Conservation (phyloP, 495 filamentous ascomycete genomes). For the Xylaria curta region DNA sequence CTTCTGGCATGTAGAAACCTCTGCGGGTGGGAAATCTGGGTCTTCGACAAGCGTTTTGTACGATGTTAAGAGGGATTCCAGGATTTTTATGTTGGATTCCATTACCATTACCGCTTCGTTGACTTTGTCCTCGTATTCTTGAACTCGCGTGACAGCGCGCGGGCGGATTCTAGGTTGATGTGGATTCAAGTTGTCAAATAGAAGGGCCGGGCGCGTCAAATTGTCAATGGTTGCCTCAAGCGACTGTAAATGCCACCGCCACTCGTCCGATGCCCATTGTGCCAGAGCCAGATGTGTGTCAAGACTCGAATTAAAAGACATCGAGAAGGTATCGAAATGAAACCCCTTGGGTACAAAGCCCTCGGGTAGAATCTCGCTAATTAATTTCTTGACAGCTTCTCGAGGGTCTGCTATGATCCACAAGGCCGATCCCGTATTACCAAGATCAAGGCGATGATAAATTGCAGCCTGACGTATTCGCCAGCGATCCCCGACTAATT, state of each 20-base stretch:
- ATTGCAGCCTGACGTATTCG: slow-evolving; percentile 50
- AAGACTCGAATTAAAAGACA: slow-evolving; percentile 41
- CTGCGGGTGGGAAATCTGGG: slow-evolving; percentile 35
- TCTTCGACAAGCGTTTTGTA: slow-evolving; percentile 38
- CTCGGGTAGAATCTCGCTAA: slow-evolving; percentile 20
- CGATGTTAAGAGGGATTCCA: slow-evolving; percentile 39
- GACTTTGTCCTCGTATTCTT: slow-evolving; percentile 42
- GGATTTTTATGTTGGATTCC: slow-evolving; percentile 43
- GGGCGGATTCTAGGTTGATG: slow-evolving; percentile 30
- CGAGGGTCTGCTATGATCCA: slow-evolving; percentile 43
- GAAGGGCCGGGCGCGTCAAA: slow-evolving; percentile 27
- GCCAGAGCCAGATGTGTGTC: slow-evolving; percentile 41
- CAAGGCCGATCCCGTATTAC: slow-evolving; percentile 37
- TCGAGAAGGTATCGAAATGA: slow-evolving; percentile 30
- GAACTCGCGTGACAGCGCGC: slow-evolving; percentile 38
- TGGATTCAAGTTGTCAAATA: slow-evolving; percentile 19
- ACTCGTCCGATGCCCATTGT: slow-evolving; percentile 47
- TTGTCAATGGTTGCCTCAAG: slow-evolving; percentile 42
- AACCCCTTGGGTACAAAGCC: slow-evolving; percentile 6
- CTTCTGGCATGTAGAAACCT: slow-evolving; percentile 22
- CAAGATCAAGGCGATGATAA: slow-evolving; percentile 52
- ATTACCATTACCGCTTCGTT: slow-evolving; percentile 43
- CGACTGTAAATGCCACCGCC: slow-evolving; percentile 45
- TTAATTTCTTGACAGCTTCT: slow-evolving; percentile 34
- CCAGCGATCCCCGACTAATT: slow-evolving; percentile 37